phyloP scores from a whole-genome alignment of 2,329 filamentous ascomycete species.

The Uncinocarpus reesii region DNA sequence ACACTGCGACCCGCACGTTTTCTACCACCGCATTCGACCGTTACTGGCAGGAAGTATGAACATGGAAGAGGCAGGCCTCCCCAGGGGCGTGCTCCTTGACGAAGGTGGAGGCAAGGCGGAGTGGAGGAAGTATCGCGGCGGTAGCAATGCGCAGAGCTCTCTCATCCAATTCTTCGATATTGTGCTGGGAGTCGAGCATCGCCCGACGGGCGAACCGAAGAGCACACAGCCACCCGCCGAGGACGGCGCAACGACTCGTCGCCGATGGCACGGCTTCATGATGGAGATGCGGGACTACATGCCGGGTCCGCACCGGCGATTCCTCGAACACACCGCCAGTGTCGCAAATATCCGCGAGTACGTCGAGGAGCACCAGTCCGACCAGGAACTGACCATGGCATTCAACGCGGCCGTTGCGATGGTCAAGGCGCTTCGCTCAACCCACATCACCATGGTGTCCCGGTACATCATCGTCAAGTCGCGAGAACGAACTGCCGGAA shows the following conservation, averaged over 20 bases:
- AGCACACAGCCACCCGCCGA: slow-evolving; percentile 6
- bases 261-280: slow-evolving; percentile 75
- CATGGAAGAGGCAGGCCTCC: slow-evolving; percentile 87
- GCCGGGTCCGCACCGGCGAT: slow-evolving; percentile 83
- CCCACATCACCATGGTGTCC: slow-evolving; percentile 91
- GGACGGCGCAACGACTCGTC: slow-evolving; percentile 26
- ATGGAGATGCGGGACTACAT: slow-evolving; percentile 96
- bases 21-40: slow-evolving; percentile 92
- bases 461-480: slow-evolving; percentile 91
- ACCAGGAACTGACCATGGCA: slow-evolving; percentile 61
- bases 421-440: slow-evolving; percentile 70
- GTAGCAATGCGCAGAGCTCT: slow-evolving; percentile 94
- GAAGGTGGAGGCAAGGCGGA: slow-evolving; percentile 57
- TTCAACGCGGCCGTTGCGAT: slow-evolving; percentile 86
- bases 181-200: slow-evolving; percentile 77
- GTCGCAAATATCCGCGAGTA: slow-evolving; percentile 83
- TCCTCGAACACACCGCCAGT: slow-evolving; percentile 66
- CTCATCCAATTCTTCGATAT: slow-evolving; percentile 97
- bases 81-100: slow-evolving; percentile 78
- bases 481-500: slow-evolving; percentile 57
- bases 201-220: slow-evolving; percentile 64
- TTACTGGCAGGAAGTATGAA: slow-evolving; percentile 96
- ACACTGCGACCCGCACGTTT: slow-evolving; percentile 84
- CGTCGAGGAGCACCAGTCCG: slow-evolving; percentile 52
- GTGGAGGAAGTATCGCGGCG: slow-evolving; percentile 80